Conservation (phyloP, 306 rosid genomes). For the Vigna unguiculata region DNA sequence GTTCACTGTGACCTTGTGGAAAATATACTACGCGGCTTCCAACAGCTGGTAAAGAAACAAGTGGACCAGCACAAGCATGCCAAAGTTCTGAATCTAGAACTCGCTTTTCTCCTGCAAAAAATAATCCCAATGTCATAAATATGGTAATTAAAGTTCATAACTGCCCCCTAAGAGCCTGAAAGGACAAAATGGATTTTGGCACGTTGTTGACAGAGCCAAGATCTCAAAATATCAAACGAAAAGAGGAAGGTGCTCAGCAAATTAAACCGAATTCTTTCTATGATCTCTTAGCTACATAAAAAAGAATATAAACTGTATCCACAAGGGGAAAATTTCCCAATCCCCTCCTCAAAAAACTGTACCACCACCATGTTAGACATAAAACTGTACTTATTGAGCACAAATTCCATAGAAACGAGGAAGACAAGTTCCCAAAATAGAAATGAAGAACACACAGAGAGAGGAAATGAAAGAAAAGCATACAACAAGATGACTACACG, state of each 20-base stretch:
- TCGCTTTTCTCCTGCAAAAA: conserved; percentile 81
- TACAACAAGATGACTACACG: conserved; percentile 32
- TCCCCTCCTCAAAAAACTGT: background rate
- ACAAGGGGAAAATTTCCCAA: background rate
- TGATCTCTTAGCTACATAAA: conserved; percentile 32
- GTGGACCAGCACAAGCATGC: conserved; percentile 99
- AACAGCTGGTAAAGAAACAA: conserved; percentile 82
- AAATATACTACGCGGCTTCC: conserved; percentile 95
- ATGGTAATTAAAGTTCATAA: conserved; percentile 35
- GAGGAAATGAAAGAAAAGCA: conserved; percentile 22
- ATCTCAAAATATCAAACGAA: conserved; percentile 40
- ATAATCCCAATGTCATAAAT: conserved; percentile 37
- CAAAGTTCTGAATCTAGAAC: conserved; percentile 96
- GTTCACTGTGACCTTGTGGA: conserved; percentile 98
- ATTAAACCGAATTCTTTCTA: conserved; percentile 43
- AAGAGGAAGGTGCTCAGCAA: conserved; percentile 27
- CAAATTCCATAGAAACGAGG: conserved; percentile 3
- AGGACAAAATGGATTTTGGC: conserved; percentile 28
- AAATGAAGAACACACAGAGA: conserved; percentile 21
- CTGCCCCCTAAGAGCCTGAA: conserved; percentile 28
- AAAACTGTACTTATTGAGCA: background rate
- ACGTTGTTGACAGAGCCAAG: conserved; percentile 37
- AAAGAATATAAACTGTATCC: conserved; percentile 34
- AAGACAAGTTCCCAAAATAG: conserved; percentile 38
- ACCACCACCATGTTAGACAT: conserved; percentile 39